Percentiles rank a stretch among this genome's conserved stretches.
These are phyloP conservation scores for Acanthamoeba divionensis DNA, from an alignment of 208 protist genomes.

Conservation along the genomic window DNA sequence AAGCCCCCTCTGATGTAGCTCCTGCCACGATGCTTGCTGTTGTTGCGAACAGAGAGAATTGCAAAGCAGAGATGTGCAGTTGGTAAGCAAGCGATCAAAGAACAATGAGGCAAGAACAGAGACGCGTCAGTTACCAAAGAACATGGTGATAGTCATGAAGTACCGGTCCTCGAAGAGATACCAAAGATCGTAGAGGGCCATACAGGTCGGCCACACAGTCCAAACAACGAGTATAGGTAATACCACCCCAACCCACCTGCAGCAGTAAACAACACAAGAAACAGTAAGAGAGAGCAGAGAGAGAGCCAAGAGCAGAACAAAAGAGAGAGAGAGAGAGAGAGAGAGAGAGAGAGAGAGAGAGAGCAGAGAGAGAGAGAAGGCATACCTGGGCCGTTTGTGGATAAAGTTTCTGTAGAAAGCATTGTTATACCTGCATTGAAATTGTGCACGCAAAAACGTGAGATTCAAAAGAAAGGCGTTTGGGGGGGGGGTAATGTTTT, in stretches of 20 bases:
- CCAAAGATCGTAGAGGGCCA: background rate
- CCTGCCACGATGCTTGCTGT: constrained; percentile 54
- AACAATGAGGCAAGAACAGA: background rate
- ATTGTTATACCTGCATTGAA: background rate
- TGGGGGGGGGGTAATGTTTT: too few relatives aligned
- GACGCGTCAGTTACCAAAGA: constrained; percentile 13
- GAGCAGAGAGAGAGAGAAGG: too few relatives aligned
- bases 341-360: too few relatives aligned
- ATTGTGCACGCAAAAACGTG: background rate
- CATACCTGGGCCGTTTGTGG: constrained; percentile 2
- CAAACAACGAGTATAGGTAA: constrained; percentile 43
- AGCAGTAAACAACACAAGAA: too few relatives aligned
- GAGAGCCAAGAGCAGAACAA: too few relatives aligned
- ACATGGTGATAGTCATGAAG: constrained; percentile 47
- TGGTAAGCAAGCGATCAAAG: background rate
- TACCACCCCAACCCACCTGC: background rate
- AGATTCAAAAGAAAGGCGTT: background rate
- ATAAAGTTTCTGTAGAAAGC: constrained; percentile 11
- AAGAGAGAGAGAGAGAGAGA: too few relatives aligned
- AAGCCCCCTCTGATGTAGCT: constrained; percentile 46
- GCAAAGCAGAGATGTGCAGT: background rate
- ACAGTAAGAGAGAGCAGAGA: too few relatives aligned
- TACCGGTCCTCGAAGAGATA: constrained; percentile 48
- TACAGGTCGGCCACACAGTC: background rate
- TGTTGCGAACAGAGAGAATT: background rate